A percentile compares a stretch with the other conserved stretches of the same genome.
Conservation (phyloP, 768 basidiomycete species). For the Kwoniella dendrophila region DNA sequence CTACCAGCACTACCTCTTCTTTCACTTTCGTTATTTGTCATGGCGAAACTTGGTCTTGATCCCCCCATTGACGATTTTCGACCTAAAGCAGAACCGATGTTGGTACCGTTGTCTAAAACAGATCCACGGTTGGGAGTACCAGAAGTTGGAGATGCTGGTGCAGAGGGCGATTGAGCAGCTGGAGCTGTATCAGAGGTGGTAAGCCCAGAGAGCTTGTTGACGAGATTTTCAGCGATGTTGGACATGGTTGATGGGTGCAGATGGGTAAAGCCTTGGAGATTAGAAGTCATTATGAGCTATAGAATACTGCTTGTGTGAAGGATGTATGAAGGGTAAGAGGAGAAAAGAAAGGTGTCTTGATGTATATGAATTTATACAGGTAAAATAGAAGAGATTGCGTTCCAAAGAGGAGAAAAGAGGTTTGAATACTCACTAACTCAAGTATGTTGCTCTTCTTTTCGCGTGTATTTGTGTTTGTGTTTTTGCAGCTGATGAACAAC, state of each 20-base stretch:
- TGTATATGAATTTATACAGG: not conserved
- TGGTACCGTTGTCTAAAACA: slow-evolving; percentile 49
- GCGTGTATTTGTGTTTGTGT: not conserved
- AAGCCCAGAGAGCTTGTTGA: slow-evolving; percentile 12
- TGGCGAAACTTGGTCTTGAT: slow-evolving; percentile 21
- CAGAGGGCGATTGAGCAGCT: slow-evolving; percentile 5
- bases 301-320: not conserved
- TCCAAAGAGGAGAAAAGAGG: not conserved
- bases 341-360: not conserved
- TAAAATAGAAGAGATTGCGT: not conserved
- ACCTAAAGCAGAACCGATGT: slow-evolving; percentile 40
- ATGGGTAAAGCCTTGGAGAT: slow-evolving; percentile 12
- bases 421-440: not conserved
- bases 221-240: slow-evolving; percentile 14
- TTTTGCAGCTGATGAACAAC: no score
- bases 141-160: slow-evolving; percentile 14
- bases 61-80: slow-evolving; percentile 33
- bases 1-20: slow-evolving; percentile 27
- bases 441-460: not conserved
- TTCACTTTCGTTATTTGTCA: slow-evolving; percentile 28
- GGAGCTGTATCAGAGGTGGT: slow-evolving; percentile 15
- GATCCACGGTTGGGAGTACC: slow-evolving; percentile 7
- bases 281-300: slow-evolving; percentile 15
- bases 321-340: slow-evolving; percentile 1
- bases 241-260: slow-evolving; percentile 13